Base-by-base conservation (phyloP, 164 flowering plant genomes). In the Magnolia sinica region DNA sequence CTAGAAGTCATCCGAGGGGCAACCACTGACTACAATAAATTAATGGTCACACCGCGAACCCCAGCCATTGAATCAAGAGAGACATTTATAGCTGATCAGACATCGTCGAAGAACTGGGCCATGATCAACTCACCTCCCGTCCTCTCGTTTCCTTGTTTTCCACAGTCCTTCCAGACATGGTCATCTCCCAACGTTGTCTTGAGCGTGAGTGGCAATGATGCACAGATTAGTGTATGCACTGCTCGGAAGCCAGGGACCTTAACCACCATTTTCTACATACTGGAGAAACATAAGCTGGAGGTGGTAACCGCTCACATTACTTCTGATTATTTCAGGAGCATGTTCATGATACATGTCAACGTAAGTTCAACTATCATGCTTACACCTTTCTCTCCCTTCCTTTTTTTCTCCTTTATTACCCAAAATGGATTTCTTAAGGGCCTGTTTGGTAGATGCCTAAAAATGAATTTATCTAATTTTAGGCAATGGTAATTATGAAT, bases 281-380 rank as follows among this genome's bases (percentile, higher is more conserved):
- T 94, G 72, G 95, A 92, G 81, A 90, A 94, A 88, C 78, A 89
- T 76, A 87, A 80, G 8, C 16, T 94, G 18, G 90, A 89, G 70
- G 86, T 91, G 37, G 74, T 91, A 2, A 82, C 96, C 24, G 91
- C 94, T 81, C 88, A 88, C 31, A 76, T 91, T 58, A 87, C 88
- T 24, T 86, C 94, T 0, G 88, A 90, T 81, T 61, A 68, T 1
- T 74, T 73, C 61, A 82, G 84, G 20, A 73, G 83, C 88, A 82
- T 90, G 85, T 89, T 72, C 87, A 88, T 90, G 94, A 88, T 94
- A 68, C 96, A 94, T 68, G 87, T 86, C 64, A 90, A 78, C 69
- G 97, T 94, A 87, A 91, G 95, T 85, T 66, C 18, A 6, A 49
- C 23, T 50, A 13, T 7, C 16, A 31, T 18, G 7, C 73, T 66